Conservation (phyloP, 331 rosid species). For the Malus hybrid region DNA sequence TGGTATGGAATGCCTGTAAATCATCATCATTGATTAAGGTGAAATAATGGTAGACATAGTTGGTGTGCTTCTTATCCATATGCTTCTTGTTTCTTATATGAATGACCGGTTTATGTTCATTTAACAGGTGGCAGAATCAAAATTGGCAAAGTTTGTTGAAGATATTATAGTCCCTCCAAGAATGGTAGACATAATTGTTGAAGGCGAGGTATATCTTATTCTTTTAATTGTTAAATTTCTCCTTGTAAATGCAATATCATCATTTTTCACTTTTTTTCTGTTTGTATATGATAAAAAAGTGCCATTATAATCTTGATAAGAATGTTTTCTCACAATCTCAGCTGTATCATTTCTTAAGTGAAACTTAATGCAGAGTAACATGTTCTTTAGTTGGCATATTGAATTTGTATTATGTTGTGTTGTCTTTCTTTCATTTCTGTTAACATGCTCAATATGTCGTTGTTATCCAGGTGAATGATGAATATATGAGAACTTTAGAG, state of each 20-base stretch:
- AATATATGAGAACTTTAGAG: slow-evolving; percentile 91
- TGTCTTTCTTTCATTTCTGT: slow-evolving; percentile 8
- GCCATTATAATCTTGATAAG: neutral
- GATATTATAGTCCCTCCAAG: slow-evolving; percentile 96
- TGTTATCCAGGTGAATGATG: slow-evolving; percentile 80
- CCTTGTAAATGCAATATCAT: neutral
- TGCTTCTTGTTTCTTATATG: neutral
- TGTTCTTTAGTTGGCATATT: neutral
- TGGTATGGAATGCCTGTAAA: neutral
- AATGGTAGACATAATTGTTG: slow-evolving; percentile 84
- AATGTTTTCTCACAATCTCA: neutral
- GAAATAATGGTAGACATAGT: neutral
- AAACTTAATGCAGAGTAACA: neutral
- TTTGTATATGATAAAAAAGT: neutral
- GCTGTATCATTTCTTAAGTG: neutral
- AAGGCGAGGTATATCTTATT: slow-evolving; percentile 69
- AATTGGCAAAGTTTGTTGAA: slow-evolving; percentile 87
- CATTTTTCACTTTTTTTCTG: neutral
- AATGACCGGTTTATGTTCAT: slow-evolving; percentile 11
- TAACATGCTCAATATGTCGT: slow-evolving; percentile 13
- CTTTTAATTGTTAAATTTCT: slow-evolving; percentile 1
- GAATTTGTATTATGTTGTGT: neutral
- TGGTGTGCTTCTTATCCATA: slow-evolving; percentile 6
- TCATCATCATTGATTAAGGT: neutral
- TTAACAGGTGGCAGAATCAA: slow-evolving; percentile 87